Percentiles rank a stretch among this genome's conserved stretches.
These are phyloP conservation scores for Plicaturopsis crispa DNA, from an alignment of 768 basidiomycete genomes.

Conservation along the genomic window DNA sequence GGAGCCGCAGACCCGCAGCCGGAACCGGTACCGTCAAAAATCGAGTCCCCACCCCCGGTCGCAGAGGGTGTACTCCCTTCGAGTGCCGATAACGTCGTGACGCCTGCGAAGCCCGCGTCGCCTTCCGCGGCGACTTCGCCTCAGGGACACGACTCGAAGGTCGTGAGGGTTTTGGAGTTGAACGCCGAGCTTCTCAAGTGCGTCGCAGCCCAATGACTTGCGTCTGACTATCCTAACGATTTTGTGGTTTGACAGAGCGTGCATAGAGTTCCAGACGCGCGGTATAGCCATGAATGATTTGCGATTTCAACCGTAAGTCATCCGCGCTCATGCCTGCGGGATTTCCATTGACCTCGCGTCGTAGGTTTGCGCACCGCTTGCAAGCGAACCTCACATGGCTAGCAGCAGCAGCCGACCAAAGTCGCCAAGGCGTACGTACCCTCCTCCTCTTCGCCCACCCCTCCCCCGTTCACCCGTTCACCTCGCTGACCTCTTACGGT, in stretches of 20 bases:
- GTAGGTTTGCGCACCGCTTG: conserved; percentile 52
- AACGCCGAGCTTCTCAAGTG: conserved; percentile 68
- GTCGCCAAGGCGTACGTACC: conserved; percentile 36
- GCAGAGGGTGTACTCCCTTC: conserved; percentile 13
- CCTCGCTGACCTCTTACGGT: conserved; percentile 5
- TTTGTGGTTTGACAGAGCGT: conserved; percentile 34
- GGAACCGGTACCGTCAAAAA: conserved; percentile 13
- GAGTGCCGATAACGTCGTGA: conserved; percentile 10
- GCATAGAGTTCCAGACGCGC: conserved; percentile 52
- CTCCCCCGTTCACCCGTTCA: conserved; percentile 6
- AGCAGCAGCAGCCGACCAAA: conserved; percentile 58
- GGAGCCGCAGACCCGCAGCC: conserved; percentile 12
- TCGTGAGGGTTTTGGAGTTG: conserved; percentile 53
- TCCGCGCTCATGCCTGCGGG: too few species aligned
- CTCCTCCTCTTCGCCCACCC: conserved; percentile 1
- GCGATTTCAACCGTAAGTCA: conserved; percentile 48
- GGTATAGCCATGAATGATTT: conserved; percentile 38
- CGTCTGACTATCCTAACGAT: conserved; percentile 5
- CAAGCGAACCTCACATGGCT: conserved; percentile 70
- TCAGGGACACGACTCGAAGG: conserved; percentile 39
- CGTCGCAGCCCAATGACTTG: conserved; percentile 11
- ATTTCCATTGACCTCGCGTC: conserved; percentile 9
- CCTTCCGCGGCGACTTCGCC: conserved; percentile 16
- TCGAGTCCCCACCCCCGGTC: conserved; percentile 8
- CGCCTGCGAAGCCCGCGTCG: conserved; percentile 17